Evolutionary conservation across 2,329 filamentous ascomycete genomes (phyloP), one percentile per base, ranked within the genome.

Genomic region (Lachnellula cervina): DNA sequence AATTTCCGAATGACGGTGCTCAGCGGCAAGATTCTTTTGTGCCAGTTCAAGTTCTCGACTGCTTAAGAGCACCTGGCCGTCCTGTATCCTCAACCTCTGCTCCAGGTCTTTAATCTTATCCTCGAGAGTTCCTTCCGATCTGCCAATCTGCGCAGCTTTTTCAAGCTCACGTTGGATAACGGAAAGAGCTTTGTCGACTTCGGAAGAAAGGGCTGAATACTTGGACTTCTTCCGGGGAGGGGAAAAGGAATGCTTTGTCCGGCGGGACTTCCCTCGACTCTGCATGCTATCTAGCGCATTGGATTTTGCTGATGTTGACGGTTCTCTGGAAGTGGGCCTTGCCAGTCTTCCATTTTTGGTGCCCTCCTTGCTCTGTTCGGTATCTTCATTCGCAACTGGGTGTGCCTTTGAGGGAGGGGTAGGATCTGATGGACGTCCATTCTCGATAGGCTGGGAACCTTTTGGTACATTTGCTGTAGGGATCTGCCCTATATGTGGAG

Each of bases 131-230:
- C 37, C 51, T 51, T 63, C 57, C 5, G 58, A 56, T 51, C 45
- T 59, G 0, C 55, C 55, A 13, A 51, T 45, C 17, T 54, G 17
- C 13, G 61, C 57, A 2, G 58, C 58, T 6, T 46, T 38, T 42
- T 63, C 62, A 19, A 64, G 54, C 32, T 63, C 58, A 17, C 52
- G 58, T 28, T 62, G 55, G 19, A 64, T 61, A 7, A 63, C 54
- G 5, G 54, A 19, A 17, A 63, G 55, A 7, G 62, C 61, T 52
- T 62, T 63, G 25, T 64, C 62, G 25, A 63, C 56, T 38, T 62
- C 56, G 11, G 55, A 56, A 1, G 61, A 59, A 37, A 62, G 55
- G 4, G 56, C 42, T 16, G 61, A 63, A 38, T 63, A 63, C 46
- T 63, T 63, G 1, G 59, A 63, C 42, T 57, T 57, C 17, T 64